Evolutionary conservation across 2,329 filamentous ascomycete genomes (phyloP).

Genomic region (Aureobasidium sp.): DNA sequence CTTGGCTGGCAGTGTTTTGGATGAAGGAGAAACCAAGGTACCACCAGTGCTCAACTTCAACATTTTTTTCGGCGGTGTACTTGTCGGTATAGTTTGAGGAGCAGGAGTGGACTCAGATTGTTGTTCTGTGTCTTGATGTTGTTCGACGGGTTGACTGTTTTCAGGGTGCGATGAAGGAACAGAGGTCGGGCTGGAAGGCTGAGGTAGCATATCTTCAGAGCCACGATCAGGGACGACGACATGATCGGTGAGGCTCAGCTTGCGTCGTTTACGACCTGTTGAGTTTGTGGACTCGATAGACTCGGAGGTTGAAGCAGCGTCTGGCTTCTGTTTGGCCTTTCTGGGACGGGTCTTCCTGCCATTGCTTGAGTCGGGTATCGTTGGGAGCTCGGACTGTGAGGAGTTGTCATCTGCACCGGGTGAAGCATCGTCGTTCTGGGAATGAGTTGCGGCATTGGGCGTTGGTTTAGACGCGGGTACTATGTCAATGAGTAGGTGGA

Average conservation of each 20-base stretch:
- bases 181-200: slow-evolving; percentile 4
- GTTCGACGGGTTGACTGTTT: not conserved
- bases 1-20: slow-evolving; percentile 18
- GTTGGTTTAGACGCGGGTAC: not conserved
- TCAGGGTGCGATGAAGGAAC: slow-evolving; percentile 7
- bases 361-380: not conserved
- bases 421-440: not conserved
- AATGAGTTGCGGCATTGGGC: not conserved
- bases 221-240: not conserved
- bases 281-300: not conserved
- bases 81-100: not conserved
- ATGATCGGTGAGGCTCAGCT: not conserved
- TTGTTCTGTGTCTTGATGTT: not conserved
- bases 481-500: not conserved
- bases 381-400: not conserved
- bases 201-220: slow-evolving; percentile 9
- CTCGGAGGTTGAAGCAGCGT: not conserved
- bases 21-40: slow-evolving; percentile 36
- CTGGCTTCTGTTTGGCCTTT: not conserved
- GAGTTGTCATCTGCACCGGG: not conserved
- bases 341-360: not conserved
- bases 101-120: not conserved
- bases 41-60: slow-evolving; percentile 35
- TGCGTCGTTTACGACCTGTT: slow-evolving; percentile 2
- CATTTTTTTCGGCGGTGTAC: slow-evolving; percentile 26